Percentiles rank a stretch among this genome's conserved stretches.
Conservation (phyloP, 495 filamentous ascomycete species). For the Penicillium fimorum region DNA sequence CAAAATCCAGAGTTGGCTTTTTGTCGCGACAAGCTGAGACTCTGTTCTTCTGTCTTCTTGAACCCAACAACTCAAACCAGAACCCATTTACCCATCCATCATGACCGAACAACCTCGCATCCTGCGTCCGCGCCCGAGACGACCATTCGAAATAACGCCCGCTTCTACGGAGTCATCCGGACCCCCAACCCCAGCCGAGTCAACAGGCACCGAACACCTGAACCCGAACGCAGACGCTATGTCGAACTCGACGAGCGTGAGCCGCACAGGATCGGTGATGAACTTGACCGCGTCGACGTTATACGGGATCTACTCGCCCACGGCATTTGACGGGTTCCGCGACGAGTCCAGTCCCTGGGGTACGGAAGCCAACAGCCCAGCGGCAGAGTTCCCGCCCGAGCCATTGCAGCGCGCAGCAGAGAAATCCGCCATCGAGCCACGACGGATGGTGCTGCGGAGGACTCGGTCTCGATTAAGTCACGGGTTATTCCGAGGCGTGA, state of each 20-base stretch:
- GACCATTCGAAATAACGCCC: conserved; percentile 65
- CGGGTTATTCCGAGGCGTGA: conserved; percentile 45
- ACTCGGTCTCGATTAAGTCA: conserved; percentile 42
- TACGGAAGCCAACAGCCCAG: conserved; percentile 65
- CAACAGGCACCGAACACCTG: conserved; percentile 33
- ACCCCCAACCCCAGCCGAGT: conserved; percentile 46
- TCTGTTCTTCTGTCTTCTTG: conserved; percentile 10
- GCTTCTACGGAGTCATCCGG: conserved; percentile 54
- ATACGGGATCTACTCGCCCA: conserved; percentile 83
- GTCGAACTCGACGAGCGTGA: conserved; percentile 37
- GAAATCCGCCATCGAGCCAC: conserved; percentile 30
- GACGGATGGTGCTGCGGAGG: conserved; percentile 31
- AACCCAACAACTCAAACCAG: conserved; percentile 1
- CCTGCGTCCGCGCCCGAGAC: conserved; percentile 70
- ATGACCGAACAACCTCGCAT: conserved; percentile 56
- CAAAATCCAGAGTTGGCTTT: neutral
- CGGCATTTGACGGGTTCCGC: conserved; percentile 50
- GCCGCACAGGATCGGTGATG: conserved; percentile 71
- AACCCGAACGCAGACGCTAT: conserved; percentile 30
- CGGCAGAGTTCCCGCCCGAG: conserved; percentile 26
- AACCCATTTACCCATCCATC: conserved; percentile 16
- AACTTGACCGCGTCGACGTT: conserved; percentile 89
- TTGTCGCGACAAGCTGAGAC: neutral
- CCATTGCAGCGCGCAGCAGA: conserved; percentile 25
- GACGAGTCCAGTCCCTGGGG: conserved; percentile 66